phyloP scores from a whole-genome alignment of 179 eudicot genomes.

The Sideroxylon spinosum region DNA sequence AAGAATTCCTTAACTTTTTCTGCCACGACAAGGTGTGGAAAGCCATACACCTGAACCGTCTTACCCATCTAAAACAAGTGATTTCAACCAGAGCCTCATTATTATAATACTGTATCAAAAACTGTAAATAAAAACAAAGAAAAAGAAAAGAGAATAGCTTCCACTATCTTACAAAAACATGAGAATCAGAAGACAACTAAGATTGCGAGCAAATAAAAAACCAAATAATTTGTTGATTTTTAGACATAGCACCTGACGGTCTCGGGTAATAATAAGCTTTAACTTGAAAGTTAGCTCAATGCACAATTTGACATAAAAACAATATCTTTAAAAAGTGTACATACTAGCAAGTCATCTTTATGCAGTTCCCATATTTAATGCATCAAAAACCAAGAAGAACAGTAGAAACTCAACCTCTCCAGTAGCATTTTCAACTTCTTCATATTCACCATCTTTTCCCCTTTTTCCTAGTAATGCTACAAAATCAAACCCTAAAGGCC shows the following conservation, averaged over 20 bases:
- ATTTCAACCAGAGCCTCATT: slow-evolving; percentile 25
- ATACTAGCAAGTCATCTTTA: background rate
- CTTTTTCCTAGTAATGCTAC: background rate
- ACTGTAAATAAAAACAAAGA: background rate
- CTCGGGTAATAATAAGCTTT: background rate
- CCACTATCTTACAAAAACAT: background rate
- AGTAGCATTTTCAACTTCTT: background rate
- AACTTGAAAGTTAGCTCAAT: background rate
- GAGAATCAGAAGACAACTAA: background rate
- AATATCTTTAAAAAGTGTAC: background rate
- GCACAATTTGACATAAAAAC: background rate
- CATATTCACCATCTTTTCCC: background rate
- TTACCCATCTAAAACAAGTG: slow-evolving; percentile 37
- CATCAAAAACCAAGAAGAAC: no score
- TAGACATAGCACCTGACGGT: background rate
- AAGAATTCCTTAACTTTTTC: slow-evolving; percentile 39
- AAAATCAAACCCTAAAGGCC: background rate
- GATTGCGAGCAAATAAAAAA: background rate
- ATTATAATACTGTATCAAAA: background rate
- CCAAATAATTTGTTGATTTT: no score
- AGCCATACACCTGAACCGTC: slow-evolving; percentile 77
- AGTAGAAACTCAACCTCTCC: background rate
- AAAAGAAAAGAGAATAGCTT: background rate
- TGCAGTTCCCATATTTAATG: background rate
- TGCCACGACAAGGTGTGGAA: slow-evolving; percentile 43